Conservation (phyloP, 2,329 filamentous ascomycete genomes). For the Ophiostoma angusticollis region DNA sequence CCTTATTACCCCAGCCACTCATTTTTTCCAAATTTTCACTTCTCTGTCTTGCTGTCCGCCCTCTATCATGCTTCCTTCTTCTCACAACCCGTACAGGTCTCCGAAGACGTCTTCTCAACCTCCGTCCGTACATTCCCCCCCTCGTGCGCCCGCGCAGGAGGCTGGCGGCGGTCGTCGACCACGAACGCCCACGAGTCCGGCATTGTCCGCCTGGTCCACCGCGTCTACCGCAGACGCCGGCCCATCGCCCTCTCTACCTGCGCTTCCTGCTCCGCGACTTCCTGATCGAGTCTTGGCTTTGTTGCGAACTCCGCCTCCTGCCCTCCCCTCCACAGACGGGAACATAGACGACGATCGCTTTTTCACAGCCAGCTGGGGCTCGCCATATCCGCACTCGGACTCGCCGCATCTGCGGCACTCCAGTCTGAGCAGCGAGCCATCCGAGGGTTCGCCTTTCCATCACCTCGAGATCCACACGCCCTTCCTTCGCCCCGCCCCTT, state of each 20-base stretch:
- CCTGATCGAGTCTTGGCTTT: conserved; percentile 42
- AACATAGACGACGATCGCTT: conserved; percentile 30
- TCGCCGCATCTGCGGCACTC: conserved; percentile 33
- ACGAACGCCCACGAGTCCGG: conserved; percentile 24
- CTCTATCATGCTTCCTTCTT: conserved; percentile 3
- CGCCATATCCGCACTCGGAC: conserved; percentile 65
- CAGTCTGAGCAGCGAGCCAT: conserved; percentile 45
- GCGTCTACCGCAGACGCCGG: conserved; percentile 48
- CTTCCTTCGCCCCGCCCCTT: conserved; percentile 45
- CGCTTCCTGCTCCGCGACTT: conserved; percentile 45
- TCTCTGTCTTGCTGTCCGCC: not conserved
- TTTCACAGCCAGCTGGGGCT: conserved; percentile 78
- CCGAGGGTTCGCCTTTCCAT: conserved; percentile 48
- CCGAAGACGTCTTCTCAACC: conserved; percentile 44
- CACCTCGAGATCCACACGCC: conserved; percentile 49
- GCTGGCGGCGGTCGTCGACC: conserved; percentile 28
- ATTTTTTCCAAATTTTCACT: not conserved
- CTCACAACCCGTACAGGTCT: conserved; percentile 14
- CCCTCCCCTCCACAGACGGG: conserved; percentile 2
- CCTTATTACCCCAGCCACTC: not conserved
- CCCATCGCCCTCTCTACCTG: conserved; percentile 45
- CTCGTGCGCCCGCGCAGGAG: conserved; percentile 51
- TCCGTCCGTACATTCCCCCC: conserved; percentile 36
- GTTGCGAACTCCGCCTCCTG: conserved; percentile 39
- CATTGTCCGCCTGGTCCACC: conserved; percentile 47